Percentiles rank a stretch among this genome's conserved stretches.
Evolutionary conservation across 1,139 yeast species (phyloP).

Genomic region (Yamadazyma aaseri): DNA sequence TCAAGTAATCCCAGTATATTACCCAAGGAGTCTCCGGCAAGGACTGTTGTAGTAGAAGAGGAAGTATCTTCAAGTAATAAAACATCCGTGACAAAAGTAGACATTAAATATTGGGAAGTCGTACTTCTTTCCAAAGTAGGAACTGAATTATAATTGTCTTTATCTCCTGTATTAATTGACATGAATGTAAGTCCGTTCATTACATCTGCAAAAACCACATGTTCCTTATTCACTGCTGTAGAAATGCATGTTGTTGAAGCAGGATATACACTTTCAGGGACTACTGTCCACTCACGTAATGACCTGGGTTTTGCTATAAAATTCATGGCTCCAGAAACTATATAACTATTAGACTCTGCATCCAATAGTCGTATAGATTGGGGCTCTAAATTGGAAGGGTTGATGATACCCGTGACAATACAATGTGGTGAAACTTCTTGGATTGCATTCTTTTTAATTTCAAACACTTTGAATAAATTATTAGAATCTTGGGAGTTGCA

Average conservation of each 20-base stretch:
- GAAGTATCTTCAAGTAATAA: not conserved
- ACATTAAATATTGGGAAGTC: constrained; percentile 6
- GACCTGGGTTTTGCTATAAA: constrained; percentile 12
- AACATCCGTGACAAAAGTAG: constrained; percentile 13
- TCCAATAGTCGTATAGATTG: constrained; percentile 13
- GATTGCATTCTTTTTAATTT: constrained; percentile 13
- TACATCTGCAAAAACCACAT: constrained; percentile 20
- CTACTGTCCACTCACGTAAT: constrained; percentile 14
- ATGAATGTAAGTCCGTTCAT: constrained; percentile 19
- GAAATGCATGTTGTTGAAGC: constrained; percentile 16
- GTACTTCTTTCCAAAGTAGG: constrained; percentile 6
- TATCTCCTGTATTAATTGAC: not conserved
- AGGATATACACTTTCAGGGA: constrained; percentile 10
- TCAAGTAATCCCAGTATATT: constrained; percentile 21
- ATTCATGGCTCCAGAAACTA: constrained; percentile 18
- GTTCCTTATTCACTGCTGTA: constrained; percentile 8
- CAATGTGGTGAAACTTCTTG: constrained; percentile 8
- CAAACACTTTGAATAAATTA: constrained; percentile 15
- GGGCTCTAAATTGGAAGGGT: constrained; percentile 11
- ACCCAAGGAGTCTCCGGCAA: constrained; percentile 34
- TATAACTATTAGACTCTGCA: constrained; percentile 9
- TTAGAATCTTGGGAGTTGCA: constrained; percentile 12
- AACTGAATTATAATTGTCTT: too few relatives aligned
- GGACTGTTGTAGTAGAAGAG: not conserved
- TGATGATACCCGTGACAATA: constrained; percentile 14